These are phyloP conservation scores for Candida ortonii DNA, from an alignment of 805 yeast genomes.

Conservation along the genomic window DNA sequence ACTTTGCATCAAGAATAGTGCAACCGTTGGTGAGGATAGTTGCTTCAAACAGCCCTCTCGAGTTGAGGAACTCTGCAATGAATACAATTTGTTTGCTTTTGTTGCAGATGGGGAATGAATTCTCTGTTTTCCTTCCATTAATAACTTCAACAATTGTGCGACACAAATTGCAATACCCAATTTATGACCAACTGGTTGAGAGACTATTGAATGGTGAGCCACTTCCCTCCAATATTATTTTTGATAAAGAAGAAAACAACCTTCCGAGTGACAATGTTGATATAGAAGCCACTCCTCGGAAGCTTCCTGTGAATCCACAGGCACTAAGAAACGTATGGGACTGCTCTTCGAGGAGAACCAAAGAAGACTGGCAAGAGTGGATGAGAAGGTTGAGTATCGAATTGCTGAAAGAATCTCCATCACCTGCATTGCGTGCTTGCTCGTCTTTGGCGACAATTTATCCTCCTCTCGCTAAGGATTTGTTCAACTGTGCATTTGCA, in stretches of 20 bases:
- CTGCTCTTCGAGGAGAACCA: slow-evolving; percentile 79
- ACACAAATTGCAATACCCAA: slow-evolving; percentile 63
- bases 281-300: slow-evolving; percentile 66
- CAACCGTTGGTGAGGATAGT: slow-evolving; percentile 81
- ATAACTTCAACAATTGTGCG: slow-evolving; percentile 63
- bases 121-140: slow-evolving; percentile 80
- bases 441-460: slow-evolving; percentile 84
- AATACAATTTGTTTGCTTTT: slow-evolving; percentile 76
- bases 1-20: slow-evolving; percentile 85
- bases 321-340: slow-evolving; percentile 86
- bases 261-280: slow-evolving; percentile 49
- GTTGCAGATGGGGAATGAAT: slow-evolving; percentile 80
- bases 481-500: slow-evolving; percentile 92
- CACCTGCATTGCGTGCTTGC: slow-evolving; percentile 91
- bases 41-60: slow-evolving; percentile 40
- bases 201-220: slow-evolving; percentile 83
- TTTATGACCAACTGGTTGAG: slow-evolving; percentile 77
- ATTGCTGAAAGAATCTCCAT: slow-evolving; percentile 85
- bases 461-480: slow-evolving; percentile 81
- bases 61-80: slow-evolving; percentile 61
- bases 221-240: slow-evolving; percentile 69
- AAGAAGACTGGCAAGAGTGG: slow-evolving; percentile 99
- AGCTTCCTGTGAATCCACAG: slow-evolving; percentile 65
- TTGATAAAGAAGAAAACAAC: slow-evolving; percentile 54
- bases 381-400: slow-evolving; percentile 82